Evolutionary conservation across 1,284 basidiomycete species (phyloP).

Genomic region (Ustilago curta): DNA sequence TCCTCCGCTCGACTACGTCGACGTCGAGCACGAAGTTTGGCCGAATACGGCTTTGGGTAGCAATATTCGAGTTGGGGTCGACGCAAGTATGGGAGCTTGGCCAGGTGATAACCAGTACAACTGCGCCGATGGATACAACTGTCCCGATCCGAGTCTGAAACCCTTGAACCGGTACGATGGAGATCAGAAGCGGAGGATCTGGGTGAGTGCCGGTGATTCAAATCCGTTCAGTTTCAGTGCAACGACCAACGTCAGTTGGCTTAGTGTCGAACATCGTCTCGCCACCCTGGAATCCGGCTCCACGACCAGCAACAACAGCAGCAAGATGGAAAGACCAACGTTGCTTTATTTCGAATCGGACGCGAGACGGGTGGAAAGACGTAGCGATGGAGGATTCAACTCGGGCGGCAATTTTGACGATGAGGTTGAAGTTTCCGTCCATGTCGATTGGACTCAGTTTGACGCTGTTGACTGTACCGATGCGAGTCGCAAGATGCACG

Average conservation of each 20-base stretch:
- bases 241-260: conserved; percentile 21
- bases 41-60: conserved; percentile 24
- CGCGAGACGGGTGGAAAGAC: conserved; percentile 4
- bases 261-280: conserved; percentile 18
- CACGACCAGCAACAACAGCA: conserved; percentile 1
- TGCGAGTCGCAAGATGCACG: conserved; percentile 13
- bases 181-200: conserved; percentile 22
- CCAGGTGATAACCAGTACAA: conserved; percentile 44
- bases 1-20: conserved; percentile 7
- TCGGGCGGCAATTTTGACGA: conserved; percentile 33
- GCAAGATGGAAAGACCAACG: conserved; percentile 6
- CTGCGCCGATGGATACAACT: conserved; percentile 37
- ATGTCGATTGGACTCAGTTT: conserved; percentile 24
- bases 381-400: conserved; percentile 14
- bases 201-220: conserved; percentile 27
- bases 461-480: conserved; percentile 6
- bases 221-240: conserved; percentile 21
- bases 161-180: conserved; percentile 24
- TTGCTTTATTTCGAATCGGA: not conserved
- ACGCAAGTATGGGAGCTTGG: conserved; percentile 43
- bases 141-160: conserved; percentile 22
- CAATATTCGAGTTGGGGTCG: conserved; percentile 26
- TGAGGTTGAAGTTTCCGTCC: conserved; percentile 20
- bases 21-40: conserved; percentile 18
- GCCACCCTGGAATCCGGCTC: not conserved